Evolutionary conservation across 441 rosid genomes (phyloP).

Genomic region (Caryocar brasiliense): DNA sequence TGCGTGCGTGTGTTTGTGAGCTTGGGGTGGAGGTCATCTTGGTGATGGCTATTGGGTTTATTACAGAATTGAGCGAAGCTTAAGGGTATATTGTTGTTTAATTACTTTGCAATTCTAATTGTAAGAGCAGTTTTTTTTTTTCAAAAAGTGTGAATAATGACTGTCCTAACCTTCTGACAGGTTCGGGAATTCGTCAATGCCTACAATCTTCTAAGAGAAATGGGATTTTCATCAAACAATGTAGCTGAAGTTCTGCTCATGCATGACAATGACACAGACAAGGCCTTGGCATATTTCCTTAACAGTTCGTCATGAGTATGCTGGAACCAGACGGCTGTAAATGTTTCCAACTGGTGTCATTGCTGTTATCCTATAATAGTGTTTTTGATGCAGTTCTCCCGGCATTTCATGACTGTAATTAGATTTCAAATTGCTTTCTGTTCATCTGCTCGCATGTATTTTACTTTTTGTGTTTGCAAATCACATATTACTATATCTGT

Average conservation of each 20-base stretch:
- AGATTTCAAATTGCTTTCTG: not conserved
- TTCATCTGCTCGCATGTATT: not conserved
- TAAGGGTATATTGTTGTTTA: no score
- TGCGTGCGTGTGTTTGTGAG: no score
- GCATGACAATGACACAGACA: conserved; percentile 65
- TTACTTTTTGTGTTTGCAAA: no score
- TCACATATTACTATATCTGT: no score
- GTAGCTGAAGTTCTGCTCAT: conserved; percentile 56
- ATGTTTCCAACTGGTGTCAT: not conserved
- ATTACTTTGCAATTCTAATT: no score
- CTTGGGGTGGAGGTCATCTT: no score
- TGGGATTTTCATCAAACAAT: conserved; percentile 69
- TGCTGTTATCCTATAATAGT: not conserved
- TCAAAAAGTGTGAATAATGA: not conserved
- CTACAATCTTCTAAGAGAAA: conserved; percentile 48
- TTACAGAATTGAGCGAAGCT: no score
- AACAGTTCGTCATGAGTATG: conserved; percentile 33
- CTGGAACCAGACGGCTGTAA: conserved; percentile 2
- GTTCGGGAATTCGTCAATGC: conserved; percentile 64
- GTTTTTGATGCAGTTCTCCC: not conserved
- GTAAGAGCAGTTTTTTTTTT: no score
- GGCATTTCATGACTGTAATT: not conserved
- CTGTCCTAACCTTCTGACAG: conserved; percentile 20
- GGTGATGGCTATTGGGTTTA: no score
- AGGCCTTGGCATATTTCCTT: conserved; percentile 69